A percentile compares a stretch with the other conserved stretches of the same genome.
Conservation (phyloP, 2,329 filamentous ascomycete genomes). For the Didymella pinodella region DNA sequence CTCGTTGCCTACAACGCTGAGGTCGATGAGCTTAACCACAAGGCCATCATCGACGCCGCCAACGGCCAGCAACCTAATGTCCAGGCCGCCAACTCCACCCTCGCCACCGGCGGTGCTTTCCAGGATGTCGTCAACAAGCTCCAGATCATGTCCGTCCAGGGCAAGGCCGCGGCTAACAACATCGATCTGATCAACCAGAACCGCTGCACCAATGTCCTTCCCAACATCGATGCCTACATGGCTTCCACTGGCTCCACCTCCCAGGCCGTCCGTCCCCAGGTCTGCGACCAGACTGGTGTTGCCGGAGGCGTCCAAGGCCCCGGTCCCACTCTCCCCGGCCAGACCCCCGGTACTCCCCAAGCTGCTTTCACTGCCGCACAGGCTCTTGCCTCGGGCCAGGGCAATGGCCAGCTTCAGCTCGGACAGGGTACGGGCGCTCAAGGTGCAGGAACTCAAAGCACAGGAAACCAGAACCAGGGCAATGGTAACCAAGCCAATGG, state of each 20-base stretch:
- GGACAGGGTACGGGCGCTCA: slow-evolving; percentile 11
- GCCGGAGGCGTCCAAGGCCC: slow-evolving; percentile 42
- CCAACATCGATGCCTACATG: slow-evolving; percentile 50
- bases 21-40: slow-evolving; percentile 51
- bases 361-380: slow-evolving; percentile 42
- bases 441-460: too few relatives aligned
- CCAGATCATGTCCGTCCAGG: slow-evolving; percentile 47
- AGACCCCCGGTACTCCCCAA: slow-evolving; percentile 41
- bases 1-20: slow-evolving; percentile 50
- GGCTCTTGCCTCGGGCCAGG: slow-evolving; percentile 38
- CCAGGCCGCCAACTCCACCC: slow-evolving; percentile 48
- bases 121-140: slow-evolving; percentile 52
- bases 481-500: too few relatives aligned
- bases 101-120: slow-evolving; percentile 49
- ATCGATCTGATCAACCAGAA: slow-evolving; percentile 51
- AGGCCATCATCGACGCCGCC: slow-evolving; percentile 47
- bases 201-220: slow-evolving; percentile 48
- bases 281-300: slow-evolving; percentile 47
- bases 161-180: slow-evolving; percentile 42
- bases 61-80: slow-evolving; percentile 39
- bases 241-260: slow-evolving; percentile 43
- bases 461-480: too few relatives aligned
- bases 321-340: slow-evolving; percentile 41
- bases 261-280: slow-evolving; percentile 42
- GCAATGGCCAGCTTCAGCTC: slow-evolving; percentile 40